Evolutionary conservation across 805 yeast genomes (phyloP).

Genomic region (Candida alai): DNA sequence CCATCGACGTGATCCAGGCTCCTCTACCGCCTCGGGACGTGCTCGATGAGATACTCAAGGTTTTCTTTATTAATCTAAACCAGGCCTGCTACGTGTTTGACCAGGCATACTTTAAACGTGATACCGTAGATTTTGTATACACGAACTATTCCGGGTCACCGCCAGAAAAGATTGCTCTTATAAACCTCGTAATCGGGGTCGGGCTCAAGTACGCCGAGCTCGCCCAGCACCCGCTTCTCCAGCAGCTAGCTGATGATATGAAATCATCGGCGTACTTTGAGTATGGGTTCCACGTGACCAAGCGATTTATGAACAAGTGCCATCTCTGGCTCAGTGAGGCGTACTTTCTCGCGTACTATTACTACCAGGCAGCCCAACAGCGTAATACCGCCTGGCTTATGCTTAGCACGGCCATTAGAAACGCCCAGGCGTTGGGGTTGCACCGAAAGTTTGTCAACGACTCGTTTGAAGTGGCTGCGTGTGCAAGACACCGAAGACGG

Average conservation of each 20-base stretch:
- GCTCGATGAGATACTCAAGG: slow-evolving; percentile 1
- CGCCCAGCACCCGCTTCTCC: slow-evolving; percentile 14
- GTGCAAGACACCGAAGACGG: slow-evolving; percentile 7
- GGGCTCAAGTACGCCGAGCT: slow-evolving; percentile 33
- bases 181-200: slow-evolving; percentile 37
- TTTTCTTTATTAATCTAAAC: slow-evolving; percentile 1
- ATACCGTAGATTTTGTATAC: slow-evolving; percentile 37
- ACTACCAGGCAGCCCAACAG: slow-evolving; percentile 35
- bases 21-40: slow-evolving; percentile 11
- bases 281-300: slow-evolving; percentile 27
- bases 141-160: slow-evolving; percentile 11
- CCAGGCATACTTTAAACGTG: slow-evolving; percentile 26
- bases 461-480: slow-evolving; percentile 7
- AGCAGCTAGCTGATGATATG: neutral
- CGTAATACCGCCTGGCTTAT: slow-evolving; percentile 42
- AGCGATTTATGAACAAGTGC: slow-evolving; percentile 31
- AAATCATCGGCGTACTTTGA: slow-evolving; percentile 32
- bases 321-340: slow-evolving; percentile 41
- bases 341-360: slow-evolving; percentile 33
- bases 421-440: slow-evolving; percentile 40
- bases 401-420: slow-evolving; percentile 38
- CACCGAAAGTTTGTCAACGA: slow-evolving; percentile 37
- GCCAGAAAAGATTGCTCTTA: slow-evolving; percentile 22
- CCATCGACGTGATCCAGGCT: slow-evolving; percentile 3
- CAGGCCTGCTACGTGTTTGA: slow-evolving; percentile 7